Base-by-base conservation (phyloP, 257 asterid genomes). In the Solanum clarkiae region DNA sequence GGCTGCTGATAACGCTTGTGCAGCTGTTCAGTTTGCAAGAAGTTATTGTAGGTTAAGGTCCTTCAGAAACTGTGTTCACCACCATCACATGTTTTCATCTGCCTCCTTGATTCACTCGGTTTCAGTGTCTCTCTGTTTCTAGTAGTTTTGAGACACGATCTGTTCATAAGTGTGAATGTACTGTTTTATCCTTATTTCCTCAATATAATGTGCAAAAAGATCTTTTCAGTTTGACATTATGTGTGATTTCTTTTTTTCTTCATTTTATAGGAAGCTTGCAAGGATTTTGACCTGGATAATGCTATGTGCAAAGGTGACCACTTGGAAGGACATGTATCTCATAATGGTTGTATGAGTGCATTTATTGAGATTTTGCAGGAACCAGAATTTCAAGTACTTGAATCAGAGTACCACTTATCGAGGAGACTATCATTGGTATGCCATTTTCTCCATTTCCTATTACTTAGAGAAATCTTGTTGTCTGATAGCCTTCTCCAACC, bases 391-490 rank as follows among this genome's bases (percentile, higher is more conserved):
- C 93, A 86, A 80, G 72, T 86, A 62, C 89, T 95, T 53, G 96
- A 95, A 86, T 87, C 93, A 29, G 98, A 95, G 84, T 95, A 92
- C 91, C 92, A 91, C 83, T 87, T 95, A 85, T 91, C 93, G 29
- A 82, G 88, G 56, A 90, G 88, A 88, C 86, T 95, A 84, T 84
- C 87, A 63, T 81, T 81, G 80, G 98, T 95, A 89, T 84, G 91
- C 62, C 57, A 51, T 80, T 80, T 84, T 80, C 87, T 87, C 87
- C 9, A 77, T 51, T 51, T 51, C 47, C 42, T 24, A 15, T 51
- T 77, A 47, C 82, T 51, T 26, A 77, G 63, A 53, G n/a, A 15
- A 42, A 71, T 20, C 5, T 71, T 71, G 44, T 42, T 9, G 80
- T 40, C 44, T 71, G 80, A 70, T 70, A 8, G 53, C 26, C 79